A percentile compares a stretch with the other conserved stretches of the same genome.
Conservation (phyloP, 208 protist genomes). For the Vickermania ingenoplastis region DNA sequence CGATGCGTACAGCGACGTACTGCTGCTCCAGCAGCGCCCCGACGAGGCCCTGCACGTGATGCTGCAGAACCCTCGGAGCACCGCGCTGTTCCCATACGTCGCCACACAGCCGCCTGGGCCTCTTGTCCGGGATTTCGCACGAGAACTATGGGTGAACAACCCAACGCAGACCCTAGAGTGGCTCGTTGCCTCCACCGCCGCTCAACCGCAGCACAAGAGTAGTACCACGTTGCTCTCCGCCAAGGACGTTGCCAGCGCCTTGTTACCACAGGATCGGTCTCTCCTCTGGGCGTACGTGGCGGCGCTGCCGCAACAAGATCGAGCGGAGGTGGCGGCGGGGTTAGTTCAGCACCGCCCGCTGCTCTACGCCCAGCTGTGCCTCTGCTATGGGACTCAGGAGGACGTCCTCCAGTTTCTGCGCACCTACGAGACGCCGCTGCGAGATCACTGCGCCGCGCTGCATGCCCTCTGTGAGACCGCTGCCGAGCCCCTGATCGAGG, state of each 20-base stretch:
- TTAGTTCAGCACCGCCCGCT: background rate
- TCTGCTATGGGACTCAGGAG: slow-evolving; percentile 43
- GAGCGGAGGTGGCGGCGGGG: background rate
- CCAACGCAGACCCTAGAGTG: background rate
- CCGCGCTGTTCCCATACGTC: slow-evolving; percentile 39
- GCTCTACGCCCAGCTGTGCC: slow-evolving; percentile 22
- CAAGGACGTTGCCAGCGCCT: background rate
- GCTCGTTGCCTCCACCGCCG: background rate
- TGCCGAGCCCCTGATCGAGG: slow-evolving; percentile 37
- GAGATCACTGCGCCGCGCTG: slow-evolving; percentile 43
- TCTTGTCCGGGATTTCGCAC: background rate
- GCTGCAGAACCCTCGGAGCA: slow-evolving; percentile 26
- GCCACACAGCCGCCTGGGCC: background rate
- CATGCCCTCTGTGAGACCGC: slow-evolving; percentile 54
- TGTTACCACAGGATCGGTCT: background rate
- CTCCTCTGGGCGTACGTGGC: background rate
- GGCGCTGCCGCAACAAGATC: background rate
- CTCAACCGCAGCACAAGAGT: background rate
- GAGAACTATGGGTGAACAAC: background rate
- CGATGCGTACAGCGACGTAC: slow-evolving; percentile 44
- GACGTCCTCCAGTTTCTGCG: background rate
- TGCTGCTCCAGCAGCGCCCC: slow-evolving; percentile 26
- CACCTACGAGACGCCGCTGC: background rate
- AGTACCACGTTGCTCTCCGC: background rate
- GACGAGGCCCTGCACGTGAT: slow-evolving; percentile 59